Evolutionary conservation across 768 basidiomycete genomes (phyloP).

Genomic region (Strobilomyces echinocephalus): DNA sequence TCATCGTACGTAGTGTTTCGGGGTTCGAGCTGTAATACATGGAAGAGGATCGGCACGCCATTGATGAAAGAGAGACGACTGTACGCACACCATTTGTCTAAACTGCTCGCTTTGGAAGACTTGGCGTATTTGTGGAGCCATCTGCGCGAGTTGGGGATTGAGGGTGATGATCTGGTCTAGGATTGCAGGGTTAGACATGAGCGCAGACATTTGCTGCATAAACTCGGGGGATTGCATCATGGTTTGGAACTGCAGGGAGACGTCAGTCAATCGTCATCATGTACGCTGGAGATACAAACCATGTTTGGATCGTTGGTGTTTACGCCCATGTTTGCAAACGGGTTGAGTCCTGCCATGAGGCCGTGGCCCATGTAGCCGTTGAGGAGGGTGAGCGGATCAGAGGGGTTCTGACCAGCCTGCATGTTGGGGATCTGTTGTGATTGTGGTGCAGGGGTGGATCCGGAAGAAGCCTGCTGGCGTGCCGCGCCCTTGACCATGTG

Average conservation of each 20-base stretch:
- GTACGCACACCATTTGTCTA: slow-evolving; percentile 64
- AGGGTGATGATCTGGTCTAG: slow-evolving; percentile 81
- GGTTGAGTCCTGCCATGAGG: slow-evolving; percentile 81
- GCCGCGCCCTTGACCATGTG: slow-evolving; percentile 91
- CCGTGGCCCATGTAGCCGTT: slow-evolving; percentile 78
- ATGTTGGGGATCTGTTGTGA: slow-evolving; percentile 59
- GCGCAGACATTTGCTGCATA: slow-evolving; percentile 77
- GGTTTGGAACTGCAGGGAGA: slow-evolving; percentile 54
- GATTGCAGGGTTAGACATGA: slow-evolving; percentile 86
- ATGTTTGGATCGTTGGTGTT: slow-evolving; percentile 94
- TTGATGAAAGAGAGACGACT: not conserved
- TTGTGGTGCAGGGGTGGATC: slow-evolving; percentile 42
- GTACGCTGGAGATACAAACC: slow-evolving; percentile 43
- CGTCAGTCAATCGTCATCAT: not conserved
- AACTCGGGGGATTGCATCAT: slow-evolving; percentile 87
- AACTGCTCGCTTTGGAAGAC: slow-evolving; percentile 75
- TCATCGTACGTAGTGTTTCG: slow-evolving; percentile 65
- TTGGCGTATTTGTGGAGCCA: slow-evolving; percentile 78
- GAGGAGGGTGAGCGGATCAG: slow-evolving; percentile 79
- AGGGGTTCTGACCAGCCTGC: slow-evolving; percentile 87
- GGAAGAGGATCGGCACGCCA: not conserved
- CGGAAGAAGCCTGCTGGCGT: slow-evolving; percentile 32
- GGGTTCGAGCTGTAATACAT: slow-evolving; percentile 63
- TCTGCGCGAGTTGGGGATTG: slow-evolving; percentile 69
- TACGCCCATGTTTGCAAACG: slow-evolving; percentile 85